These are phyloP conservation scores for Penicillium concentricum DNA, from an alignment of 2,329 filamentous ascomycete genomes.

Conservation along the genomic window DNA sequence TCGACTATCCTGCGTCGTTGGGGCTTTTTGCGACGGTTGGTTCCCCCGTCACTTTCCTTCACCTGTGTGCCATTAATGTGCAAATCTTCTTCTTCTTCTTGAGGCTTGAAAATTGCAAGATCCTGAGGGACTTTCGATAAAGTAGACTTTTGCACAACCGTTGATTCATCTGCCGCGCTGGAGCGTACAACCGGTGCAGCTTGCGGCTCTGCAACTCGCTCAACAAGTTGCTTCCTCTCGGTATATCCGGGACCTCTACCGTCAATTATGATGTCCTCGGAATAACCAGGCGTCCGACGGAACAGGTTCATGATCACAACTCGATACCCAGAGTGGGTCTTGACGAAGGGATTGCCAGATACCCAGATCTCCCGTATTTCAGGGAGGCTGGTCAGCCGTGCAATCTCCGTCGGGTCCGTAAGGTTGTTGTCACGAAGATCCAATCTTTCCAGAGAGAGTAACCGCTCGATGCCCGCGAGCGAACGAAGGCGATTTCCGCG, in stretches of 20 bases:
- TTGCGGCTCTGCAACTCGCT: constrained; percentile 73
- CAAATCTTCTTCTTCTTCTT: constrained; percentile 16
- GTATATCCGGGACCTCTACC: constrained; percentile 76
- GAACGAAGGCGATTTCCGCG: constrained; percentile 84
- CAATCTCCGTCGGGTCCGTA: constrained; percentile 86
- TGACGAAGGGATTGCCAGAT: constrained; percentile 85
- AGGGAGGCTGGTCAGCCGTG: constrained; percentile 83
- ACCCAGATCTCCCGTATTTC: constrained; percentile 93
- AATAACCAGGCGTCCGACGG: constrained; percentile 82
- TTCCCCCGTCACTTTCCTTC: constrained; percentile 32
- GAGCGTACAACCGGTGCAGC: constrained; percentile 77
- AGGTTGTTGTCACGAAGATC: constrained; percentile 89
- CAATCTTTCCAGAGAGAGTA: constrained; percentile 83
- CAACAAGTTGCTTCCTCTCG: constrained; percentile 80
- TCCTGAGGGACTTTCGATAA: constrained; percentile 16
- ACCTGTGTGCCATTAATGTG: constrained; percentile 11
- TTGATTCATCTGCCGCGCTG: constrained; percentile 59
- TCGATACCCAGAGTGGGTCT: constrained; percentile 80
- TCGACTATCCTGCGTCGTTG: constrained; percentile 59
- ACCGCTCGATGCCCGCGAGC: constrained; percentile 82
- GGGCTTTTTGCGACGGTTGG: constrained; percentile 48
- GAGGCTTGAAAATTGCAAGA: constrained; percentile 8
- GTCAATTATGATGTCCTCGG: constrained; percentile 87
- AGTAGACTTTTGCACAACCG: constrained; percentile 67
- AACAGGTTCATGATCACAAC: constrained; percentile 96